Conservation (phyloP, 2,329 filamentous ascomycete genomes). For the Hymenoscyphus infarciens region DNA sequence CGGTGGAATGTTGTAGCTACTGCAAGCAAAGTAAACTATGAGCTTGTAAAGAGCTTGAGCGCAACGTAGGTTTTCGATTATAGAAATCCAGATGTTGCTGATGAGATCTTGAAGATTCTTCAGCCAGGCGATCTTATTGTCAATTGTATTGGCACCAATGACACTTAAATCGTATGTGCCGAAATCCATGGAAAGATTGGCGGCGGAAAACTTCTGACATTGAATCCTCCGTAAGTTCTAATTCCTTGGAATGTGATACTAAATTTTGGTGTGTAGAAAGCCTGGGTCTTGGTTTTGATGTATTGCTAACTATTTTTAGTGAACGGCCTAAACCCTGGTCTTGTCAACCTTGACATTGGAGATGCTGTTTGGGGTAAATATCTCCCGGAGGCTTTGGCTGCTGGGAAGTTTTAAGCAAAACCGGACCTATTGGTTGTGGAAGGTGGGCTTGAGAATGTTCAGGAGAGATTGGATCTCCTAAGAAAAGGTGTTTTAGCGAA, state of each 20-base stretch:
- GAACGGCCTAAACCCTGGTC: constrained; percentile 28
- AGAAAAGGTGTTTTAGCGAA: constrained; percentile 41
- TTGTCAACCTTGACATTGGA: constrained; percentile 31
- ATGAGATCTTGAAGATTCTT: constrained; percentile 19
- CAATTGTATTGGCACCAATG: constrained; percentile 28
- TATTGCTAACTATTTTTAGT: constrained; percentile 16
- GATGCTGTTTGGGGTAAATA: constrained; percentile 40
- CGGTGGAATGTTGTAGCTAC: constrained; percentile 40
- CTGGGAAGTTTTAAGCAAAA: constrained; percentile 37
- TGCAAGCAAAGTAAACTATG: constrained; percentile 35
- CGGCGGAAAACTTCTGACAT: constrained; percentile 26
- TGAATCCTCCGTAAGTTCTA: constrained; percentile 17
- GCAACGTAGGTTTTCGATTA: constrained; percentile 47
- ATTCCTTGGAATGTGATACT: constrained; percentile 28
- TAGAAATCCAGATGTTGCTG: constrained; percentile 22
- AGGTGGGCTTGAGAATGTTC: constrained; percentile 41
- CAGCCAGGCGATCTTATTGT: constrained; percentile 22
- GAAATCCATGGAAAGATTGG: constrained; percentile 31
- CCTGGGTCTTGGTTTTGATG: no score
- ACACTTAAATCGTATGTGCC: constrained; percentile 27
- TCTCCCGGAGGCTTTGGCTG: constrained; percentile 38
- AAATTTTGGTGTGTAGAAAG: constrained; percentile 17
- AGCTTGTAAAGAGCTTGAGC: constrained; percentile 41
- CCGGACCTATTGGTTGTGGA: constrained; percentile 41
- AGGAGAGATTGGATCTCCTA: constrained; percentile 40